Evolutionary conservation across 2,329 filamentous ascomycete genomes (phyloP).

Genomic region (Pestalotiopsis sp.): DNA sequence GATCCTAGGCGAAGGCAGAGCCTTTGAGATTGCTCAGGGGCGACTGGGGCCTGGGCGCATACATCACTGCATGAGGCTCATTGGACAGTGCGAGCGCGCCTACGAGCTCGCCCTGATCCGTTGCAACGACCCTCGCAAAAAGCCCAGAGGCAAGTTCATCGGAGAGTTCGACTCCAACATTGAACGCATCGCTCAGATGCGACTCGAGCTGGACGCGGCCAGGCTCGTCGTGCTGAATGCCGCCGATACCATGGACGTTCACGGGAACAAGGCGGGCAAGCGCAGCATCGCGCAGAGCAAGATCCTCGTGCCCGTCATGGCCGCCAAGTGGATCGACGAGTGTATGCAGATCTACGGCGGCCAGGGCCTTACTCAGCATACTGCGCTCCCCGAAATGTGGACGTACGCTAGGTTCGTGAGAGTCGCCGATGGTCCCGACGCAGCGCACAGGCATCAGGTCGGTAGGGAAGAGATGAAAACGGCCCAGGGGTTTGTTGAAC

Average conservation of each 20-base stretch:
- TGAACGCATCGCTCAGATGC: slow-evolving; percentile 42
- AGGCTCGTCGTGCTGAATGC: slow-evolving; percentile 43
- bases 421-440: slow-evolving; percentile 44
- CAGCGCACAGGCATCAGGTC: slow-evolving; percentile 43
- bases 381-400: slow-evolving; percentile 43
- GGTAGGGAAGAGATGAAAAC: slow-evolving; percentile 44
- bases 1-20: slow-evolving; percentile 41
- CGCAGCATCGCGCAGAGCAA: slow-evolving; percentile 40
- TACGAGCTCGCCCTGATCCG: slow-evolving; percentile 42
- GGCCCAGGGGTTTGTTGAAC: slow-evolving; percentile 33
- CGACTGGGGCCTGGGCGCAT: slow-evolving; percentile 43
- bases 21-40: slow-evolving; percentile 45
- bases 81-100: slow-evolving; percentile 44
- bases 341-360: slow-evolving; percentile 46
- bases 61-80: slow-evolving; percentile 44
- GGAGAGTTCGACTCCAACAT: slow-evolving; percentile 44
- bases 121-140: slow-evolving; percentile 38
- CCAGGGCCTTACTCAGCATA: slow-evolving; percentile 43
- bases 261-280: slow-evolving; percentile 40
- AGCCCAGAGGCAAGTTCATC: slow-evolving; percentile 41
- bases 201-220: slow-evolving; percentile 41
- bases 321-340: slow-evolving; percentile 42
- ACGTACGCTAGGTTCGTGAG: slow-evolving; percentile 44
- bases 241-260: slow-evolving; percentile 42
- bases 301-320: slow-evolving; percentile 42